Evolutionary conservation across 129 eudicot genomes (phyloP), one percentile per base, ranked within the genome.

Genomic region (Saussurea involucrata): DNA sequence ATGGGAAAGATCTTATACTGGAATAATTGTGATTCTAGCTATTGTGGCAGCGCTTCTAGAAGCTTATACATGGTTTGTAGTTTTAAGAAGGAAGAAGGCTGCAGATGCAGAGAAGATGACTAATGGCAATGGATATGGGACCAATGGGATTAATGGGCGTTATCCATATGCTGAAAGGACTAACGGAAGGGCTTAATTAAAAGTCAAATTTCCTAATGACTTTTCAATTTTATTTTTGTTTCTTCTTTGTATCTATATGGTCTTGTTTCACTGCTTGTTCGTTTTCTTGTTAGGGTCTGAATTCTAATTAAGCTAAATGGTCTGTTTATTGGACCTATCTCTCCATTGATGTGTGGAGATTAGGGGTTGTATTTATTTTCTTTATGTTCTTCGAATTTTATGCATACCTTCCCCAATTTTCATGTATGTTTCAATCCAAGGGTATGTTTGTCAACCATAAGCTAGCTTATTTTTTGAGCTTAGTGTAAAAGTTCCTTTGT

Each of bases 1-100:
- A 69, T 90, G 98, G 96, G 78, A 83, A 81, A 81, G 86, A 72
- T 85, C 88, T 55, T 93, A 93, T 75, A 81, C 79, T 1, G 95
- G 82, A 7, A 76, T 89, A 21, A 83, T 90, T 17, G 83, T 85
- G 65, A 76, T 81, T 67, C 78, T 90, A 86, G 93, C 86, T 17
- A 57, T 80, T 57, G 13, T 84, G 32, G 96, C 92, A 6, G 86
- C 80, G 1, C 18, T 55, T 9, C 73, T 88, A 72, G 98, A 93
- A 85, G 86, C 64, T 29, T 76, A 68, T 77, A 90, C 90, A 12
- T 92, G 90, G 98, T 67, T 17, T 78, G 70, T 90, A 6, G 96
- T 92, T 37, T 9, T 86, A 72, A 90, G 63, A 64, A 84, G 93
- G 76, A 92, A 85, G 81, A 90, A 83, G 58, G 65, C 87, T 32